phyloP scores from a whole-genome alignment of 257 asterid species.

The Rauvolfia tetraphylla region DNA sequence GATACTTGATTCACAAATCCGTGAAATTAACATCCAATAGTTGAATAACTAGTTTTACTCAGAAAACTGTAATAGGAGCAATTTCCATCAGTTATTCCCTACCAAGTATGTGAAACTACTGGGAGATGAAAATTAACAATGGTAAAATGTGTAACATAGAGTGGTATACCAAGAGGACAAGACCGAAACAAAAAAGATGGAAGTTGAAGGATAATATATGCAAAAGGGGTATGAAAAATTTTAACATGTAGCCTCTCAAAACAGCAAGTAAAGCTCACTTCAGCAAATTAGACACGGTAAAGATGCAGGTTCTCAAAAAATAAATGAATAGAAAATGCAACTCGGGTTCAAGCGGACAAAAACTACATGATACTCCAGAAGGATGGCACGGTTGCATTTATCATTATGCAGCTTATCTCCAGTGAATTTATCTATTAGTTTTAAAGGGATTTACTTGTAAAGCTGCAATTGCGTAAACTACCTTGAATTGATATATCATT shows the following conservation, averaged over 20 bases:
- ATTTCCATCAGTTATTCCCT: not conserved
- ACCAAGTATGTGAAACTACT: not conserved
- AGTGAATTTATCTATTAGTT: not conserved
- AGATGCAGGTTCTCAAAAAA: not conserved
- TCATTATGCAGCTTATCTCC: not conserved
- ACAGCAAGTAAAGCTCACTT: not conserved
- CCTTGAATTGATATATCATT: constrained; percentile 54
- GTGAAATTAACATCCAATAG: not conserved
- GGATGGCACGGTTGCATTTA: not conserved
- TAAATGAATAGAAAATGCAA: not conserved
- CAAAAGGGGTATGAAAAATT: not conserved
- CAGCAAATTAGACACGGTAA: not conserved
- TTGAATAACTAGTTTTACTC: not conserved
- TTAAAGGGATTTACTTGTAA: not conserved
- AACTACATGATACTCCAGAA: not conserved
- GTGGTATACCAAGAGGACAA: not conserved
- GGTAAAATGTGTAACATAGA: not conserved
- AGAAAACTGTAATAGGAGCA: not conserved
- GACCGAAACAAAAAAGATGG: not conserved
- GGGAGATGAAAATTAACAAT: not conserved
- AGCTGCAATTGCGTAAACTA: constrained; percentile 19
- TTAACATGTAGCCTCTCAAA: not conserved
- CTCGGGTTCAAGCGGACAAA: not conserved
- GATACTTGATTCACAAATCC: not conserved
- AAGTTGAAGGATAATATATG: not conserved